Base-by-base conservation (phyloP, 768 basidiomycete species). In the Suillus paluster region DNA sequence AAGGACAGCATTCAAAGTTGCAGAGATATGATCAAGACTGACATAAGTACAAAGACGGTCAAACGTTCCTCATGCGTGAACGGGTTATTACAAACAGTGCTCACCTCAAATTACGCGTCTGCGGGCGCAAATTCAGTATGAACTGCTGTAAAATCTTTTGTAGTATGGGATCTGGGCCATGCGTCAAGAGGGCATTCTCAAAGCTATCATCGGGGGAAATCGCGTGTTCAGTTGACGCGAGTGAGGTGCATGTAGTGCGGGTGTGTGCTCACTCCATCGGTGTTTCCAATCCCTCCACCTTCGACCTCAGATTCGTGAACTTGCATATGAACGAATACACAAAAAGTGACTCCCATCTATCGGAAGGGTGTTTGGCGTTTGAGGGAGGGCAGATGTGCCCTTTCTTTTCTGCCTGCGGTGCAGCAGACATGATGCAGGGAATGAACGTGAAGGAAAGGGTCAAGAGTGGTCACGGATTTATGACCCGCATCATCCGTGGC, bases 71-170 rank as follows among this genome's bases (percentile, higher is more conserved):
- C 67, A 70, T 67, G 57, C 65, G 66, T 63, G 64, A 65, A 46
- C 30, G 71, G 67, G 60, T 62, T 65, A 68, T 66, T 60, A 53
- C 62, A 76, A 75, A 73, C 74, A 74, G 77, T 75, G 73, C 86
- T 78, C 78, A 91, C 92, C 89, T 91, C 77, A 92, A 82, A 82
- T 93, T 93, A 89, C 92, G 90, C 87, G 92, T 90, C 75, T 89
- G 89, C 21, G 93, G 92, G 71, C 87, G 86, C 68, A 95, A 84
- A 76, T 92, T 94, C 68, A 88, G 80, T 68, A 95, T 83, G 73
- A 95, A 94, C 63, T 87, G 85, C 62, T 81, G 81, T 23, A 95
- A 86, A 68, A 94, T 80, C 71, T 85, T 83, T 48, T 86, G 88
- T 65, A 95, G 80, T 68, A 94, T 83, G 62, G 84, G 81, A 74